phyloP scores from a whole-genome alignment of 2,329 filamentous ascomycete genomes.

The Fusarium nisikadoi region DNA sequence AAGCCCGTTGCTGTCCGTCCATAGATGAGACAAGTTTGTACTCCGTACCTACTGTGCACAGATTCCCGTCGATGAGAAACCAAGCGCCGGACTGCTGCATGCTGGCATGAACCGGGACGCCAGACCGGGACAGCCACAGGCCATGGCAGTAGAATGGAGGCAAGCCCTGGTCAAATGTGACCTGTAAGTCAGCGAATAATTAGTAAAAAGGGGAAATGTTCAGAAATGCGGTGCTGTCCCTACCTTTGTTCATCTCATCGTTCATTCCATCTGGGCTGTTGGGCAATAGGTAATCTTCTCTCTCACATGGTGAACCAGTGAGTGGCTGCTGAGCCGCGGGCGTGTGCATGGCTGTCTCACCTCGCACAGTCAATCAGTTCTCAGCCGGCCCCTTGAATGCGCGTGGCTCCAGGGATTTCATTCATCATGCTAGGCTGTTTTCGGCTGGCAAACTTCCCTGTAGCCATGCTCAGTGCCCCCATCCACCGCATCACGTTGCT shows the following conservation, averaged over 20 bases:
- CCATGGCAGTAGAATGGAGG: background rate
- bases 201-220: background rate
- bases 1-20: constrained; percentile 1
- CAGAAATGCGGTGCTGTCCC: background rate
- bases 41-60: background rate
- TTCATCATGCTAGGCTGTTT: constrained; percentile 41
- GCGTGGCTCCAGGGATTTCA: constrained; percentile 53
- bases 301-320: constrained; percentile 21
- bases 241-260: constrained; percentile 4
- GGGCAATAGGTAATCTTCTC: background rate
- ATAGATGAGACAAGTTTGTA: constrained; percentile 16
- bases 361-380: constrained; percentile 27
- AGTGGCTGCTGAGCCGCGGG: constrained; percentile 26
- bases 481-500: constrained; percentile 47
- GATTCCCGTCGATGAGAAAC: constrained; percentile 12
- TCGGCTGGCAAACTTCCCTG: constrained; percentile 40
- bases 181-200: background rate
- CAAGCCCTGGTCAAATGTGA: background rate
- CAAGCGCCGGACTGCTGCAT: constrained; percentile 18
- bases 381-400: constrained; percentile 44
- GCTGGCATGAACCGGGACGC: constrained; percentile 12
- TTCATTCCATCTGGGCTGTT: constrained; percentile 18
- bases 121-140: constrained; percentile 1
- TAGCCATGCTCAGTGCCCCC: constrained; percentile 42
- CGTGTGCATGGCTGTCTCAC: constrained; percentile 29